phyloP scores from a whole-genome alignment of 2,329 filamentous ascomycete genomes.

The Xylariaceae sp. region DNA sequence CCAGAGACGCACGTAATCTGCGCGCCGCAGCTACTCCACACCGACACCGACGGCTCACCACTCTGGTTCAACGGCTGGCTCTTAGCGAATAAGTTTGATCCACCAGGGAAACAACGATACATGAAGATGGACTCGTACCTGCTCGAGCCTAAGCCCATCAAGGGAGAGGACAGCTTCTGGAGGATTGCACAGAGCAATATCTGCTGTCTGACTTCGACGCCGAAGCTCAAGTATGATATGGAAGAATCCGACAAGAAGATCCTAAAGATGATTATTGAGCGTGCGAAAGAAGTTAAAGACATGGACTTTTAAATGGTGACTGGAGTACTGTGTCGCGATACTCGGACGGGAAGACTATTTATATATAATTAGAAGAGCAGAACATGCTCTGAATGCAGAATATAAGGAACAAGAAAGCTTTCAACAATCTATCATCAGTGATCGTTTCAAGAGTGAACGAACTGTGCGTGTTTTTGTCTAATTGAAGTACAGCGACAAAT shows the following conservation, averaged over 20 bases:
- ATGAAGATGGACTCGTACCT: slow-evolving; percentile 36
- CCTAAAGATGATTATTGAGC: slow-evolving; percentile 31
- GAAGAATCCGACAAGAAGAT: slow-evolving; percentile 24
- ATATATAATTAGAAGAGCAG: no score
- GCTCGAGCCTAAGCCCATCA: slow-evolving; percentile 24
- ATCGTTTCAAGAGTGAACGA: no score
- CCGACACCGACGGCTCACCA: slow-evolving; percentile 38
- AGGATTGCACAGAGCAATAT: slow-evolving; percentile 34
- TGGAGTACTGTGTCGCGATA: no score
- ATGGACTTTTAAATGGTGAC: not conserved
- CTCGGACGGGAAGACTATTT: no score
- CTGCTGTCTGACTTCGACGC: slow-evolving; percentile 33
- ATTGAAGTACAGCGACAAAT: no score
- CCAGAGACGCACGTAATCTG: slow-evolving; percentile 37
- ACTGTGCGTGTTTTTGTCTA: no score
- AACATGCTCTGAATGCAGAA: no score
- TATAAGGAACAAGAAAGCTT: no score
- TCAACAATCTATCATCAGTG: no score
- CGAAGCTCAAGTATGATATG: slow-evolving; percentile 24
- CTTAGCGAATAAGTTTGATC: slow-evolving; percentile 41
- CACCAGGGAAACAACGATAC: slow-evolving; percentile 33
- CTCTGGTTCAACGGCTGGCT: slow-evolving; percentile 49
- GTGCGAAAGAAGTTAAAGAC: slow-evolving; percentile 16
- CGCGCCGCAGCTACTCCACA: slow-evolving; percentile 44
- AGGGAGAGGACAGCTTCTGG: slow-evolving; percentile 30